Evolutionary conservation across 257 asterid genomes (phyloP), one percentile per base, ranked within the genome.

Genomic region (Apocynum venetum): DNA sequence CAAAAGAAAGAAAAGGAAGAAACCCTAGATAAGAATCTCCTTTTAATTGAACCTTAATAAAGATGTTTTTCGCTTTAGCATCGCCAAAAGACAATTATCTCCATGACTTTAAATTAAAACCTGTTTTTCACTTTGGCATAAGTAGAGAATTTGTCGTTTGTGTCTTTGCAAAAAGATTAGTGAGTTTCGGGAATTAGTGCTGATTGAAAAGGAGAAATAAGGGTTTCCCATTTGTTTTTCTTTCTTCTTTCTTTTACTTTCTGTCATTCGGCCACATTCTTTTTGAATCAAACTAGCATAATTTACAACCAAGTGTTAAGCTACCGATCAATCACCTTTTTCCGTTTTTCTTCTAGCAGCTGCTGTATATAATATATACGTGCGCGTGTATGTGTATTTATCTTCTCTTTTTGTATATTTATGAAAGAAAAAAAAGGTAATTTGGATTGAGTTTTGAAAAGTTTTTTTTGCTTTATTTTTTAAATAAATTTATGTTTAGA

Each of bases 131-230:
- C 73, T 68, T 55, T 80, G 78, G 84, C 84, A 83, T 87, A 82
- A 86, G 84, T 82, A 80, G 86, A 84, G 85, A 82, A 88, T 82
- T 86, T 88, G 87, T 82, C 85, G 87, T 79, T 78, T 69, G 40
- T 64, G 72, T 73, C 83, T 86, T 87, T 82, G 55, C 71, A 36
- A 55, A 85, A 83, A 86, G 82, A 60, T 64, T 68, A 61, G 35
- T 66, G 71, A 76, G 83, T 74, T 83, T 69, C 17, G 69, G 79
- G 78, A 80, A 77, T 52, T 83, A 78, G 81, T 80, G 83, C 81
- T 77, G 60, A 12, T 79, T 71, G 69, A 65, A 80, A 83, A 77
- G 78, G 53, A 61, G 67, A 51, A 76, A 82, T 78, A 77, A 65
- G 77, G 76, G 76, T 63, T 76, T 77, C 17, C 56, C 73, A 74